These are phyloP conservation scores for Coemansia sp. DNA, from an alignment of 192 early-diverging fungal species.

Conservation along the genomic window DNA sequence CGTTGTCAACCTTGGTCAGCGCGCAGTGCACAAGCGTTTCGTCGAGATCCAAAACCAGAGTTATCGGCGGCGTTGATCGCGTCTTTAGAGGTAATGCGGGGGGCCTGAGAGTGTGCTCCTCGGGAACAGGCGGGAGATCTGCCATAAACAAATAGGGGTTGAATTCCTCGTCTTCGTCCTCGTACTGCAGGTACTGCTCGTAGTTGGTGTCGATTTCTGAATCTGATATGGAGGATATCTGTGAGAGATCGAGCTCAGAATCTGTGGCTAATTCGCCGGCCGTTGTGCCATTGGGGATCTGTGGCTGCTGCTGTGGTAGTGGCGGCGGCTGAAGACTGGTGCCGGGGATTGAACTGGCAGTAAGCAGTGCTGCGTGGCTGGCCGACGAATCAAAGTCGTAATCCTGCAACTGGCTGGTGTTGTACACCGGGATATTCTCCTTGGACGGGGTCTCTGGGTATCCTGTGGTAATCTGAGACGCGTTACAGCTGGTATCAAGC, in stretches of 20 bases:
- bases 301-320: not conserved
- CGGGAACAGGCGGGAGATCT: conserved; percentile 60
- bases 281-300: not conserved
- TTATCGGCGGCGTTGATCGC: conserved; percentile 62
- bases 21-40: conserved; percentile 73
- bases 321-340: not conserved
- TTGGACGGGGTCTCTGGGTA: conserved; percentile 53
- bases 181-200: conserved; percentile 35
- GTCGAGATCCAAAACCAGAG: conserved; percentile 67
- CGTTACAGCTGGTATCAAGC: conserved; percentile 27
- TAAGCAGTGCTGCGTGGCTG: conserved; percentile 2
- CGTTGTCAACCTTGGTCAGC: conserved; percentile 55
- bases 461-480: conserved; percentile 24
- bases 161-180: conserved; percentile 55
- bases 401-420: not conserved
- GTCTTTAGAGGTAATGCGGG: conserved; percentile 64
- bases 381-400: conserved; percentile 13
- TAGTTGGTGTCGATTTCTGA: conserved; percentile 35
- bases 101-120: conserved; percentile 55
- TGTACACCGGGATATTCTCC: conserved; percentile 50
- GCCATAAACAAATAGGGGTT: conserved; percentile 60
- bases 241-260: conserved; percentile 23
- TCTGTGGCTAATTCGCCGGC: conserved; percentile 3
- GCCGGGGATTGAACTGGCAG: conserved; percentile 2
- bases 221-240: conserved; percentile 23